phyloP scores from a whole-genome alignment of 768 basidiomycete species.

The Boletus reticulatus region DNA sequence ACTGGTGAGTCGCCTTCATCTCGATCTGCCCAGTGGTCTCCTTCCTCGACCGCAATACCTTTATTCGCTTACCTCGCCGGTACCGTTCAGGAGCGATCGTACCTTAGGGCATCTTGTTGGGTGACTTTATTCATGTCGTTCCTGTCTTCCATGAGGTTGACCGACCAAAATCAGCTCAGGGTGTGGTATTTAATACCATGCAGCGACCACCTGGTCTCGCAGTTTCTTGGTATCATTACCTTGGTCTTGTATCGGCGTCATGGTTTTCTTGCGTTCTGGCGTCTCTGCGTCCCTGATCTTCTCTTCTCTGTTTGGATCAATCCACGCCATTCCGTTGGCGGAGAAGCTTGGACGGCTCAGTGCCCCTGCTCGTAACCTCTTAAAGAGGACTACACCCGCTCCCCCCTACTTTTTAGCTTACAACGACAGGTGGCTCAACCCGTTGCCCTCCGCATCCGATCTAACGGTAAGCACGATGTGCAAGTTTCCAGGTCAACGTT shows the following conservation, averaged over 20 bases:
- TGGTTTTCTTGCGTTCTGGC: conserved; percentile 13
- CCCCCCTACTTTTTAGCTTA: conserved; percentile 50
- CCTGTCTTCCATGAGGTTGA: conserved; percentile 6
- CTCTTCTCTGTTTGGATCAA: conserved; percentile 7
- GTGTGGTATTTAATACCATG: conserved; percentile 18
- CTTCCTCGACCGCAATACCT: conserved; percentile 3
- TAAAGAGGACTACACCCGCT: conserved; percentile 31
- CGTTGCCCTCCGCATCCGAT: conserved; percentile 42
- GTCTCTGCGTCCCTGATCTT: conserved; percentile 3
- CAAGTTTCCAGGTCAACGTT: background rate
- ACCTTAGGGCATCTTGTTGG: conserved; percentile 5
- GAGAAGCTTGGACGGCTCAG: conserved; percentile 24
- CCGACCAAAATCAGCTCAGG: background rate
- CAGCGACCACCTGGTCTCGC: background rate
- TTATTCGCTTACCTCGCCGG: background rate
- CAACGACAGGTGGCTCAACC: conserved; percentile 42
- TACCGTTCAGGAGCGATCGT: background rate
- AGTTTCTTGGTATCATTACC: background rate
- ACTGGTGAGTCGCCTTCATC: conserved; percentile 5
- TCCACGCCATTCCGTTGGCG: conserved; percentile 17
- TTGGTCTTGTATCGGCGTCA: background rate
- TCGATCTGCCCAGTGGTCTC: background rate
- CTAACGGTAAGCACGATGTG: conserved; percentile 36
- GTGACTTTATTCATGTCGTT: background rate
- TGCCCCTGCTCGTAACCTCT: conserved; percentile 17